Evolutionary conservation across 495 filamentous ascomycete species (phyloP).

Genomic region (Hypoxylon cercidicola): DNA sequence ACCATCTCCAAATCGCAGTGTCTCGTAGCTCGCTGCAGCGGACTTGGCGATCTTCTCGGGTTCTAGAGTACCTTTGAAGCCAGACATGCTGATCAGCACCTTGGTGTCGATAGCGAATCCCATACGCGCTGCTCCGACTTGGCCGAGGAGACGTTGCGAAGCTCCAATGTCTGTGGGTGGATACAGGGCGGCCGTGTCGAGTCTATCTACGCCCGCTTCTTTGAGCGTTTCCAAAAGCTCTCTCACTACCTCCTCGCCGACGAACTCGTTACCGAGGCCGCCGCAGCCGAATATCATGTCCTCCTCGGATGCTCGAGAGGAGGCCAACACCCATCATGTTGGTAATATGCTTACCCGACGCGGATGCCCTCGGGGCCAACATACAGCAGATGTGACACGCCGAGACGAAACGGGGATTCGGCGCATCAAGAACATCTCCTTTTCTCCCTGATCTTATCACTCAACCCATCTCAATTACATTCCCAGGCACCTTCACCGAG

Average conservation of each 20-base stretch:
- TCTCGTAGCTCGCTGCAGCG: not conserved
- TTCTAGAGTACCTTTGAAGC: not conserved
- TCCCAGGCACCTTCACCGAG: no score
- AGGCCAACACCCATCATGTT: not conserved
- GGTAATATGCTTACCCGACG: no score
- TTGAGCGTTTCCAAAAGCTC: slow-evolving; percentile 6
- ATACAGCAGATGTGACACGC: no score
- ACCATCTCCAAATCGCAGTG: not conserved
- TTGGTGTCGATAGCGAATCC: not conserved
- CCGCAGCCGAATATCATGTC: slow-evolving; percentile 1
- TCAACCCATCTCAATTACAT: no score
- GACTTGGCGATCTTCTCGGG: not conserved
- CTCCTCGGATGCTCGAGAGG: not conserved
- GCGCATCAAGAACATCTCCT: no score
- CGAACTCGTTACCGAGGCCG: not conserved
- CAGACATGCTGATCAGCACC: not conserved
- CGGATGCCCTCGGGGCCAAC: no score
- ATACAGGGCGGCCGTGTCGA: slow-evolving; percentile 17
- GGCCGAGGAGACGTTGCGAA: slow-evolving; percentile 1
- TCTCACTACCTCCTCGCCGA: not conserved
- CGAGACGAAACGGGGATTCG: no score
- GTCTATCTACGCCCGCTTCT: not conserved
- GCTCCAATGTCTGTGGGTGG: slow-evolving; percentile 10
- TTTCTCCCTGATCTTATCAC: no score
- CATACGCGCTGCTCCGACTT: not conserved